These are phyloP conservation scores for Daldinia childiae DNA, from an alignment of 495 filamentous ascomycete species.

Conservation along the genomic window DNA sequence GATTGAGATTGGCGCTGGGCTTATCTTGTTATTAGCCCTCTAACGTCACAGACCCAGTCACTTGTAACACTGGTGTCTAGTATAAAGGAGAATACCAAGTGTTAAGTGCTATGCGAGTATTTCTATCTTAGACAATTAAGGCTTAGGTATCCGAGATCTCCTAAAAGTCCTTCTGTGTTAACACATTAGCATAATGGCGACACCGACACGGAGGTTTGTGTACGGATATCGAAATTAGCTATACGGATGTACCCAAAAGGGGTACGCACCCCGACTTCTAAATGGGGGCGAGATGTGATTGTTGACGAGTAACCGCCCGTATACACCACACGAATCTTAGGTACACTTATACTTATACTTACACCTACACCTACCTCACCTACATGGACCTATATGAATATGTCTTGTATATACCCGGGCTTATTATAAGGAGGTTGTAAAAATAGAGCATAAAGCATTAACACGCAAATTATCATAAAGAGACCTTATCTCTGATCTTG, in stretches of 20 bases:
- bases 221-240: slow-evolving; percentile 27
- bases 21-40: slow-evolving; percentile 3
- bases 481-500: slow-evolving; percentile 10
- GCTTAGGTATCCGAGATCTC: no score
- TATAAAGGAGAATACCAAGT: no score
- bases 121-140: neutral
- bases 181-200: slow-evolving; percentile 1
- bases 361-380: neutral
- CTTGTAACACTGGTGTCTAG: slow-evolving; percentile 17
- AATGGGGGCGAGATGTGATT: slow-evolving; percentile 38
- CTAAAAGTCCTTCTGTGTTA: no score
- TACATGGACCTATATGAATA: neutral
- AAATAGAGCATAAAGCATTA: slow-evolving; percentile 19
- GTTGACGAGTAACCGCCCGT: slow-evolving; percentile 36
- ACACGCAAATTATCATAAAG: neutral
- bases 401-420: slow-evolving; percentile 12
- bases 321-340: neutral
- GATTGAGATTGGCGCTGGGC: slow-evolving; percentile 14
- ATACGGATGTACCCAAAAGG: slow-evolving; percentile 39
- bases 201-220: slow-evolving; percentile 15
- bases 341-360: neutral
- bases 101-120: no score
- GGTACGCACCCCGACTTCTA: slow-evolving; percentile 30
- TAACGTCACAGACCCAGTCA: slow-evolving; percentile 12
- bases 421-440: slow-evolving; percentile 24